Conservation (phyloP, 1,284 basidiomycete species). For the Cerioporus squamosus region DNA sequence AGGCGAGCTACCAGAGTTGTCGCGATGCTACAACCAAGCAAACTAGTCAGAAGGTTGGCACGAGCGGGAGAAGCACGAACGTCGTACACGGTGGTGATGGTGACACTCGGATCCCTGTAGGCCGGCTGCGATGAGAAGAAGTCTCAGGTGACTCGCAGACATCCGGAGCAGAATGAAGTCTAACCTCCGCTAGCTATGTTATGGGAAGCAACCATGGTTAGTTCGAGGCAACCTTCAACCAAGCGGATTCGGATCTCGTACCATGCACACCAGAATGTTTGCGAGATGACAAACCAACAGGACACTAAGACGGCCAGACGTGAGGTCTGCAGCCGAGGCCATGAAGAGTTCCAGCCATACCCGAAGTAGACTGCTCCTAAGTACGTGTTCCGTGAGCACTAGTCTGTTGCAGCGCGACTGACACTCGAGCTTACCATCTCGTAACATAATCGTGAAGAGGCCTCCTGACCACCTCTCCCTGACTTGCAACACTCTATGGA, state of each 20-base stretch:
- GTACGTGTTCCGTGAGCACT: neutral
- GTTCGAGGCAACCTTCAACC: too few relatives aligned
- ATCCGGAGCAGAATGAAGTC: too few relatives aligned
- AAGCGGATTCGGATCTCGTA: too few relatives aligned
- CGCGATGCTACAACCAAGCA: neutral
- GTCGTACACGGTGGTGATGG: neutral
- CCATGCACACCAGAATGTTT: slow-evolving; percentile 4
- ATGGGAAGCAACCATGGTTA: neutral
- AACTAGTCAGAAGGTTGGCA: neutral
- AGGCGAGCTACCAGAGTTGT: neutral
- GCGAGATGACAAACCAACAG: neutral
- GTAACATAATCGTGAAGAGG: neutral
- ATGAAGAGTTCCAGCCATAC: neutral
- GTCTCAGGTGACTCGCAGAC: too few relatives aligned
- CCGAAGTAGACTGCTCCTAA: slow-evolving; percentile 8
- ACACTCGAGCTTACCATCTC: slow-evolving; percentile 5
- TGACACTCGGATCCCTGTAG: neutral
- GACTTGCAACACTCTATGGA: neutral
- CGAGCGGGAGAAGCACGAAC: neutral
- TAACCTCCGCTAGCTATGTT: neutral
- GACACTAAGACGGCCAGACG: neutral
- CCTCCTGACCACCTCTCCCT: neutral
- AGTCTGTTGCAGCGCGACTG: too few relatives aligned
- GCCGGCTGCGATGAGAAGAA: neutral
- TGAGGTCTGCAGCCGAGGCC: neutral